Evolutionary conservation across 73 alveolate genomes (phyloP).

Genomic region (Paraurostyla sp.): DNA sequence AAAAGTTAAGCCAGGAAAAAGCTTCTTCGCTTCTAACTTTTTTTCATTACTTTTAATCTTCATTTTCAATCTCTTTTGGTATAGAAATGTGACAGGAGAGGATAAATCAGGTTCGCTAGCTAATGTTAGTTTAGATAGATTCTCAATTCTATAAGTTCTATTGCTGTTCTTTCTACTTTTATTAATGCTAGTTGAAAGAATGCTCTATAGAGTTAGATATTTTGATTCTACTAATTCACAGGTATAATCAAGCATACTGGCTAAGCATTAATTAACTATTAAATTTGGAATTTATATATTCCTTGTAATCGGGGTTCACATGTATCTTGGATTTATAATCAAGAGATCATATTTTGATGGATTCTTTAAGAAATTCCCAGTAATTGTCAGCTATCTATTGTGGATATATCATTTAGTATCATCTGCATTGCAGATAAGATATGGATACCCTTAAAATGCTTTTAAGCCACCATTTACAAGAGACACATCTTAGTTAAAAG

Average conservation of each 20-base stretch:
- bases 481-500: constrained; percentile 25
- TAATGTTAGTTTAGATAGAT: constrained; percentile 64
- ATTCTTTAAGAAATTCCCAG: constrained; percentile 11
- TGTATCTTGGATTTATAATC: constrained; percentile 5
- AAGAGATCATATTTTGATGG: background rate
- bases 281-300: constrained; percentile 12
- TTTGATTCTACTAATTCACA: background rate
- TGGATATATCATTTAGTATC: constrained; percentile 45
- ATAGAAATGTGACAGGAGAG: constrained; percentile 73
- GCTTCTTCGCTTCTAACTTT: constrained; percentile 71
- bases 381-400: constrained; percentile 31
- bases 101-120: constrained; percentile 64
- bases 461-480: constrained; percentile 50
- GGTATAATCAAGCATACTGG: background rate
- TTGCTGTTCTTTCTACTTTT: constrained; percentile 62
- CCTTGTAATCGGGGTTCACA: constrained; percentile 28
- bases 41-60: constrained; percentile 63
- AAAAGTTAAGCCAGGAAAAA: constrained; percentile 77
- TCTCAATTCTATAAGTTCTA: constrained; percentile 65
- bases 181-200: constrained; percentile 73
- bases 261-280: constrained; percentile 29
- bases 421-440: constrained; percentile 62
- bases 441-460: constrained; percentile 61
- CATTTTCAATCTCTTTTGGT: constrained; percentile 72
- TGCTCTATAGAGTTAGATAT: constrained; percentile 70